These are phyloP conservation scores for Xylariales sp. DNA, from an alignment of 2,329 filamentous ascomycete species.

Conservation along the genomic window DNA sequence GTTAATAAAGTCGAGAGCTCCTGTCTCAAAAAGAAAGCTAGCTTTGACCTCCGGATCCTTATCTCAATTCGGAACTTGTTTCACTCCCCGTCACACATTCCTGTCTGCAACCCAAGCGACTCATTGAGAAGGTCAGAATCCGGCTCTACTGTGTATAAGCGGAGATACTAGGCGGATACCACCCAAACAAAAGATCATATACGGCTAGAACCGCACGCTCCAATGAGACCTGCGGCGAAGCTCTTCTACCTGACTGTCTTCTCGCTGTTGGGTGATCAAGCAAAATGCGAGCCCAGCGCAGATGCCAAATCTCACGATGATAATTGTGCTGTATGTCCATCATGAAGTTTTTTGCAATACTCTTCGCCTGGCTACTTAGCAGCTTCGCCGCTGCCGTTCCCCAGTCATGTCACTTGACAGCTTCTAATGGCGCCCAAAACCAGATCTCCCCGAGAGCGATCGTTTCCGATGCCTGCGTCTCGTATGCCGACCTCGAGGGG, in stretches of 20 bases:
- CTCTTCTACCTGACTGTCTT: conserved; percentile 54
- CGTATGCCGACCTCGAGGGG: conserved; percentile 82
- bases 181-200: conserved; percentile 4
- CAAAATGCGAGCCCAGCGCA: conserved; percentile 35
- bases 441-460: conserved; percentile 86
- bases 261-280: conserved; percentile 47
- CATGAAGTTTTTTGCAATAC: conserved; percentile 11
- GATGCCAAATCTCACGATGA: conserved; percentile 36
- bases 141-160: background rate
- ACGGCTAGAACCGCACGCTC: background rate
- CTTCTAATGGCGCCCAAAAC: conserved; percentile 32
- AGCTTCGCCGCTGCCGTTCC: conserved; percentile 13
- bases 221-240: conserved; percentile 49
- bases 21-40: too few relatives aligned
- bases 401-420: background rate
- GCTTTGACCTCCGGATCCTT: background rate
- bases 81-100: conserved; percentile 9
- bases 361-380: conserved; percentile 18
- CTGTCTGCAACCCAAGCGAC: conserved; percentile 1
- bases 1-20: background rate
- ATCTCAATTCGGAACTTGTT: conserved; percentile 6
- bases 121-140: background rate
- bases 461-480: conserved; percentile 90
- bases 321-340: conserved; percentile 46
- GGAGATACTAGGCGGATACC: background rate